A percentile compares a stretch with the other conserved stretches of the same genome.
phyloP scores from a whole-genome alignment of 805 yeast species.

The Kurtzmaniella fragi region DNA sequence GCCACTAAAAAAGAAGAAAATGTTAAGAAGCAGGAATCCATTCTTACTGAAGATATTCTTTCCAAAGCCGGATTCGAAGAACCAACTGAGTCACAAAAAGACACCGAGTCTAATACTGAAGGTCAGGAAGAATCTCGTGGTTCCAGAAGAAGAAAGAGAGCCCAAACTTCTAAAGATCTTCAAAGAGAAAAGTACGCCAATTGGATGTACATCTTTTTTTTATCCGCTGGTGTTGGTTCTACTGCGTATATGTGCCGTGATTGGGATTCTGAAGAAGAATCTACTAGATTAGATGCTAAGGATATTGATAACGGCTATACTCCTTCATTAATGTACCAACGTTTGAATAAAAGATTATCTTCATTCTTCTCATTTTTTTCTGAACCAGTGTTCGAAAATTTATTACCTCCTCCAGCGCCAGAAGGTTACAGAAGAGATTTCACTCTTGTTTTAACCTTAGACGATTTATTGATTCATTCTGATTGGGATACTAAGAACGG shows the following conservation, averaged over 20 bases:
- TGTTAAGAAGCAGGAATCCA: constrained; percentile 37
- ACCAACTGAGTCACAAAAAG: constrained; percentile 13
- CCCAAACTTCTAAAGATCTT: constrained; percentile 63
- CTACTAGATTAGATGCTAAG: constrained; percentile 44
- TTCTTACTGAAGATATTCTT: constrained; percentile 76
- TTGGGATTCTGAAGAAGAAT: constrained; percentile 77
- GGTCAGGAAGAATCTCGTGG: constrained; percentile 10
- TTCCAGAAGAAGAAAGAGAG: constrained; percentile 43
- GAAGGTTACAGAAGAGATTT: constrained; percentile 89
- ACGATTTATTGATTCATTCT: constrained; percentile 85
- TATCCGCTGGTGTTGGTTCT: constrained; percentile 49
- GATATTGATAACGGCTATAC: constrained; percentile 63
- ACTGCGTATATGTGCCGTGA: constrained; percentile 69
- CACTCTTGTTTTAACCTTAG: constrained; percentile 84
- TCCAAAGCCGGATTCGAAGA: constrained; percentile 80
- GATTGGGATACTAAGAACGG: constrained; percentile 90
- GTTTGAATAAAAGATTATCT: constrained; percentile 67
- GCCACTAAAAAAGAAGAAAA: constrained; percentile 7
- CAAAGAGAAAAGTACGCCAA: constrained; percentile 82
- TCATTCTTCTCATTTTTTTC: constrained; percentile 78
- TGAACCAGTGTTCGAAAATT: constrained; percentile 90
- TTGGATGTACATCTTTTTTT: constrained; percentile 50
- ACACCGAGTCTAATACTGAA: constrained; percentile 10
- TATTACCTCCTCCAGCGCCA: constrained; percentile 89
- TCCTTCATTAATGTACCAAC: constrained; percentile 57